Percentiles rank a stretch among this genome's conserved stretches.
Conservation (phyloP, 2,329 filamentous ascomycete genomes). For the Grosmannia clavigera region DNA sequence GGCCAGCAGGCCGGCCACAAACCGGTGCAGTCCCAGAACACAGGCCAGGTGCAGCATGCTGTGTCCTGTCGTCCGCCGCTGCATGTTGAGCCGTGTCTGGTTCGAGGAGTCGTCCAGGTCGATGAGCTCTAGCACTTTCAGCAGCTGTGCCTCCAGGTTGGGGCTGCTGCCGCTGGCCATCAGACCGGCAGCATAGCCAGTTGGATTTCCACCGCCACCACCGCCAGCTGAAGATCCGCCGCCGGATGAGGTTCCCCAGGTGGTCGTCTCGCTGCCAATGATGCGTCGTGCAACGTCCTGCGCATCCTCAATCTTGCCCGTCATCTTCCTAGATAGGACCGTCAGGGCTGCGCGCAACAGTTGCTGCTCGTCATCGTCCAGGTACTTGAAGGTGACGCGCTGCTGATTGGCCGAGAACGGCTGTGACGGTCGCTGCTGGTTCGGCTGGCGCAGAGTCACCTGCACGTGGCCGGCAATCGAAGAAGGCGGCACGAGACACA, state of each 20-base stretch:
- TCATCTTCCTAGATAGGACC: slow-evolving; percentile 47
- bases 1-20: slow-evolving; percentile 64
- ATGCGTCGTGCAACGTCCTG: slow-evolving; percentile 50
- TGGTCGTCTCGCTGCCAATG: slow-evolving; percentile 32
- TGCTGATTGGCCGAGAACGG: slow-evolving; percentile 27
- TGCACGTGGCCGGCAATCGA: slow-evolving; percentile 54
- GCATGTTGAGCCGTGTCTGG: slow-evolving; percentile 54
- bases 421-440: slow-evolving; percentile 22
- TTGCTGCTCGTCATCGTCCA: slow-evolving; percentile 57
- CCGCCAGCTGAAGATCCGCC: slow-evolving; percentile 8
- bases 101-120: slow-evolving; percentile 64
- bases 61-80: slow-evolving; percentile 51
- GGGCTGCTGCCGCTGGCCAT: slow-evolving; percentile 17
- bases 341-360: slow-evolving; percentile 56
- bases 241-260: slow-evolving; percentile 29
- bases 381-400: slow-evolving; percentile 54
- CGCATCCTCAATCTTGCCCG: slow-evolving; percentile 48
- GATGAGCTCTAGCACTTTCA: slow-evolving; percentile 66
- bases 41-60: slow-evolving; percentile 73
- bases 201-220: slow-evolving; percentile 17
- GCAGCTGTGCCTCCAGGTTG: slow-evolving; percentile 54
- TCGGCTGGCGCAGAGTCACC: slow-evolving; percentile 52
- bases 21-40: slow-evolving; percentile 60
- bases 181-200: slow-evolving; percentile 26
- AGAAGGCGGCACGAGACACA: slow-evolving; percentile 65